phyloP scores from a whole-genome alignment of 1,284 basidiomycete genomes.

The Agaricales sp. region DNA sequence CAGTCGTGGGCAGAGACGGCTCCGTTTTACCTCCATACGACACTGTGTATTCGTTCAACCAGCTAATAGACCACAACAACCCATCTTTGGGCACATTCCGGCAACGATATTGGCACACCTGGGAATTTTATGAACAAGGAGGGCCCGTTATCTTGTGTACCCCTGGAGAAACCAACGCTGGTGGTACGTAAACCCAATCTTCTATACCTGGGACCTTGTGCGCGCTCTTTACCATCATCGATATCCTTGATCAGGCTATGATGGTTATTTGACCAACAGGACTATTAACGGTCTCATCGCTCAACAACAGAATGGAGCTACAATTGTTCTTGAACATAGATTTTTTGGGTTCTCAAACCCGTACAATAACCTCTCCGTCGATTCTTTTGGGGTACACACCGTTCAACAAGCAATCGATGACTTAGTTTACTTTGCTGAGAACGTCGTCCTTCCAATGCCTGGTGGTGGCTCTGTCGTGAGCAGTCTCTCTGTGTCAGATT shows the following conservation, averaged over 20 bases:
- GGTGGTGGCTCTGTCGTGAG: slow-evolving; percentile 47
- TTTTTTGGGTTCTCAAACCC: slow-evolving; percentile 46
- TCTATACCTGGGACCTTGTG: not conserved
- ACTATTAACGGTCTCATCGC: slow-evolving; percentile 61
- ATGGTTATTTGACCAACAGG: slow-evolving; percentile 48
- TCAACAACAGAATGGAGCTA: slow-evolving; percentile 52
- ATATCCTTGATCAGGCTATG: slow-evolving; percentile 27
- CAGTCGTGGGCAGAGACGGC: slow-evolving; percentile 33
- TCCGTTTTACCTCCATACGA: slow-evolving; percentile 32
- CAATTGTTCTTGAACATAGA: slow-evolving; percentile 41
- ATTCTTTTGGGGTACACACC: slow-evolving; percentile 48
- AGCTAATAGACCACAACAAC: slow-evolving; percentile 63
- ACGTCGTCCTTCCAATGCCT: slow-evolving; percentile 56
- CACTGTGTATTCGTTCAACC: slow-evolving; percentile 54
- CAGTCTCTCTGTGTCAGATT: slow-evolving; percentile 48
- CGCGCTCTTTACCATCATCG: not conserved
- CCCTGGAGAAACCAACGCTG: slow-evolving; percentile 30
- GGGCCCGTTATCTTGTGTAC: slow-evolving; percentile 60
- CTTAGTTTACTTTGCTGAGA: slow-evolving; percentile 59
- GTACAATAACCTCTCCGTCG: slow-evolving; percentile 45
- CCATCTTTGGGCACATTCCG: slow-evolving; percentile 67
- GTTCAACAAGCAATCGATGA: slow-evolving; percentile 68
- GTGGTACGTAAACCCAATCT: slow-evolving; percentile 16
- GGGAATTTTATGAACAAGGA: slow-evolving; percentile 54
- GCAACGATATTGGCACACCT: slow-evolving; percentile 62